Evolutionary conservation across 2,329 filamentous ascomycete species (phyloP).

Genomic region (Ceratocystis colombiana): DNA sequence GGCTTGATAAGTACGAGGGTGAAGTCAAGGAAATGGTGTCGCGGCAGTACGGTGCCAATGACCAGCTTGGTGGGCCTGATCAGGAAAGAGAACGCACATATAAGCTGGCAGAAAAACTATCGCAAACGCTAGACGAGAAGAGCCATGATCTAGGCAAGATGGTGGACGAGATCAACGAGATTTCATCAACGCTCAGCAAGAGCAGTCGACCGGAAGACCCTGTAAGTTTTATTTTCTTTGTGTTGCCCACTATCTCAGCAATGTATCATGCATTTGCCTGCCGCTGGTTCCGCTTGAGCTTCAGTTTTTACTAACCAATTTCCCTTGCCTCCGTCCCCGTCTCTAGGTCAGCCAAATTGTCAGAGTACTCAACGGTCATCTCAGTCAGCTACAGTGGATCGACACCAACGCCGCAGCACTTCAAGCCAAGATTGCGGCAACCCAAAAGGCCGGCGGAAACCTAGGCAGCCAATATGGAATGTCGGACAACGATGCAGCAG

Average conservation of each 20-base stretch:
- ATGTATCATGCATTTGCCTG: too few relatives aligned
- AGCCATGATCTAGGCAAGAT: conserved; percentile 86
- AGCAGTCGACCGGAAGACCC: conserved; percentile 79
- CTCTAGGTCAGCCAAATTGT: conserved; percentile 83
- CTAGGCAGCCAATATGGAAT: conserved; percentile 49
- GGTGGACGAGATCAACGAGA: conserved; percentile 96
- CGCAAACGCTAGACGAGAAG: conserved; percentile 85
- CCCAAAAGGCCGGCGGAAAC: conserved; percentile 66
- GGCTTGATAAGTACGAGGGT: conserved; percentile 81
- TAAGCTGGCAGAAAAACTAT: conserved; percentile 87
- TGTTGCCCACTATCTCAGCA: too few relatives aligned
- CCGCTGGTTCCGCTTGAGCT: background rate
- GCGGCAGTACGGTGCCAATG: conserved; percentile 64
- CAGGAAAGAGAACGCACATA: conserved; percentile 94
- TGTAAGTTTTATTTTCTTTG: conserved; percentile 43
- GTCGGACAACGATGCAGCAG: conserved; percentile 60
- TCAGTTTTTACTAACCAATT: background rate
- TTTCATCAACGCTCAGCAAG: conserved; percentile 81
- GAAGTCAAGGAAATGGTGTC: conserved; percentile 84
- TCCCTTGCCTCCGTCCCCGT: conserved; percentile 16
- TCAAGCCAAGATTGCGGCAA: conserved; percentile 69
- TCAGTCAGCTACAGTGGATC: conserved; percentile 86
- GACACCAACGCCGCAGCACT: conserved; percentile 73
- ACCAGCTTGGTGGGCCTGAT: conserved; percentile 75
- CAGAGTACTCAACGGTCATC: conserved; percentile 83